Percentiles rank a stretch among this genome's conserved stretches.
These are phyloP conservation scores for Mycena alexandri DNA, from an alignment of 768 basidiomycete species.

Conservation along the genomic window DNA sequence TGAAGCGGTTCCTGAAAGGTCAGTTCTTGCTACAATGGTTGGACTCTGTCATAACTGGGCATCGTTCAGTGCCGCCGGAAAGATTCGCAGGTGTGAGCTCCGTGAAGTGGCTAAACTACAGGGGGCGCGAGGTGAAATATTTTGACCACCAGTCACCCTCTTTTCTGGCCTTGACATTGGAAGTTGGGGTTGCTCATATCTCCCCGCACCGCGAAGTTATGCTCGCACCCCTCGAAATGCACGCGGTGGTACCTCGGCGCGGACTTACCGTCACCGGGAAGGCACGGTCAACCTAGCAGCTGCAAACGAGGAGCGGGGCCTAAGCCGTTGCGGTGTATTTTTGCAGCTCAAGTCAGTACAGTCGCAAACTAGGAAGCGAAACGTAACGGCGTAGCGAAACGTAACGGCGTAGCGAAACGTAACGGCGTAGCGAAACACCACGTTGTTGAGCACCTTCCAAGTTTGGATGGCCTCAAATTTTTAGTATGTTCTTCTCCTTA, in stretches of 20 bases:
- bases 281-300: constrained; percentile 8
- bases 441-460: too few species aligned
- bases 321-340: constrained; percentile 9
- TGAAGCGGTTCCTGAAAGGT: constrained; percentile 21
- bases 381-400: too few species aligned
- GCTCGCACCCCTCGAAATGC: constrained; percentile 15
- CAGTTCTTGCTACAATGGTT: too few species aligned
- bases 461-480: too few species aligned
- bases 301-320: constrained; percentile 23
- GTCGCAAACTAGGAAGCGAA: too few species aligned
- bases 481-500: too few species aligned
- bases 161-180: background rate
- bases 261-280: constrained; percentile 22
- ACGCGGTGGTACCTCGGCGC: constrained; percentile 2
- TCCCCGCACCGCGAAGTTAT: constrained; percentile 10
- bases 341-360: background rate
- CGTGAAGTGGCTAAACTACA: constrained; percentile 14
- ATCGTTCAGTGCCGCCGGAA: constrained; percentile 21
- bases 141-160: too few species aligned
- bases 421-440: too few species aligned
- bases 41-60: too few species aligned
- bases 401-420: too few species aligned
- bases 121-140: background rate
- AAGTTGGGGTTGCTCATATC: constrained; percentile 15
- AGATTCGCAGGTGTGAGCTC: constrained; percentile 19